These are phyloP conservation scores for Fusarium ramigenum DNA, from an alignment of 2,329 filamentous ascomycete species.

Conservation along the genomic window DNA sequence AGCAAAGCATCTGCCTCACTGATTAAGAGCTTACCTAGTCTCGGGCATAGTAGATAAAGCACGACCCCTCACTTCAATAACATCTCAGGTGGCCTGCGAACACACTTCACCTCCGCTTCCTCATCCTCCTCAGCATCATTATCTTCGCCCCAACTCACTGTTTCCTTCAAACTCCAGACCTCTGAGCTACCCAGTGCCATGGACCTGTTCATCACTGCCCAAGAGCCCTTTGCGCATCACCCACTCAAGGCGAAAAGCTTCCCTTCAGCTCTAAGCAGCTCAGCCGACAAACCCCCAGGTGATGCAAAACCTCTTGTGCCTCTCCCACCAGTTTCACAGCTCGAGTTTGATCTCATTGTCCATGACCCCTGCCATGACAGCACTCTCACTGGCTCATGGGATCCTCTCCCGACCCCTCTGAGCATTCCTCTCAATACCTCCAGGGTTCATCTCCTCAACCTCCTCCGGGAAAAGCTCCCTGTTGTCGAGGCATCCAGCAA, in stretches of 20 bases:
- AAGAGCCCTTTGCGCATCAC: conserved; percentile 38
- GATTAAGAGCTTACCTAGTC: neutral
- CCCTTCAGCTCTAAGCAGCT: conserved; percentile 2
- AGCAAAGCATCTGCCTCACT: neutral
- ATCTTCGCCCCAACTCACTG: neutral
- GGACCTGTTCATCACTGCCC: conserved; percentile 42
- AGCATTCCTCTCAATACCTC: conserved; percentile 29
- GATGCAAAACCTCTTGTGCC: neutral
- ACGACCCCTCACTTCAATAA: neutral
- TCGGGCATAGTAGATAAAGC: neutral
- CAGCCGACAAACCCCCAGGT: conserved; percentile 10
- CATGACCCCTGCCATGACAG: conserved; percentile 36
- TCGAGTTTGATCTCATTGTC: conserved; percentile 40
- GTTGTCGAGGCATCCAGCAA: neutral
- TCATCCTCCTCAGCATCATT: neutral
- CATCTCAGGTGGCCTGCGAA: neutral
- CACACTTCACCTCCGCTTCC: neutral
- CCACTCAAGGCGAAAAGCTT: conserved; percentile 35
- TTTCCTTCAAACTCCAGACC: neutral
- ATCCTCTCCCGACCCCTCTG: conserved; percentile 29
- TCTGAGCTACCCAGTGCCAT: conserved; percentile 1
- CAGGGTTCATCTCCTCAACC: conserved; percentile 40
- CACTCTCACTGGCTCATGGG: conserved; percentile 41
- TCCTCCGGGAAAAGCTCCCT: conserved; percentile 37
- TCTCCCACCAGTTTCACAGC: conserved; percentile 1